These are phyloP conservation scores for Pleurotus cornucopiae DNA, from an alignment of 768 basidiomycete genomes.

Conservation along the genomic window DNA sequence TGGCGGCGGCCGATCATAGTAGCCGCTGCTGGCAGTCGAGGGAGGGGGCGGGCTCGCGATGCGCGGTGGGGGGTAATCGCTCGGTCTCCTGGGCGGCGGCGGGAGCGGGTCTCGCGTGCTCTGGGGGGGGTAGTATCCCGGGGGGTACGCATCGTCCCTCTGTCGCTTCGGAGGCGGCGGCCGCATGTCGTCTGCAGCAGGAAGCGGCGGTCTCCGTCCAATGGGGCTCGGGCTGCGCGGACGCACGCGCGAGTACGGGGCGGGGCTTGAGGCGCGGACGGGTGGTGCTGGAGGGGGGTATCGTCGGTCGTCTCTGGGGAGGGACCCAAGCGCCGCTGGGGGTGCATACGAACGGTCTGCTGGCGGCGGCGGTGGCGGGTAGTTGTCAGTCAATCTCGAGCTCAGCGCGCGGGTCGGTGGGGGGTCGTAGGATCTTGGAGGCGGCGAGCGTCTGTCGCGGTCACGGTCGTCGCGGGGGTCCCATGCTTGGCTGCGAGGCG, in stretches of 20 bases:
- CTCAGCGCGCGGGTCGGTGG: slow-evolving; percentile 3
- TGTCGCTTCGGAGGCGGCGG: slow-evolving; percentile 39
- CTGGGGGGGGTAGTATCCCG: background rate
- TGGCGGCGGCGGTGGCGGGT: slow-evolving; percentile 4
- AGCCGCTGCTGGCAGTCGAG: background rate
- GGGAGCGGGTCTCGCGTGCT: background rate
- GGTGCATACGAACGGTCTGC: slow-evolving; percentile 16
- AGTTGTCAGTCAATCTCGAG: slow-evolving; percentile 10
- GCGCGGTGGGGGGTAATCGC: background rate
- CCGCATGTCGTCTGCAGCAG: slow-evolving; percentile 30
- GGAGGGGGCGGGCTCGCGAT: background rate
- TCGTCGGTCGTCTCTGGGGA: slow-evolving; percentile 24
- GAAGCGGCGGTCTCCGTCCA: slow-evolving; percentile 24
- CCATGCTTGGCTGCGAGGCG: slow-evolving; percentile 30
- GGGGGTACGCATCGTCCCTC: slow-evolving; percentile 32
- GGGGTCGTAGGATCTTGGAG: slow-evolving; percentile 6
- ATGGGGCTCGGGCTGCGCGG: slow-evolving; percentile 41
- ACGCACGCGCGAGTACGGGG: slow-evolving; percentile 37
- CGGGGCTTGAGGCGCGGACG: slow-evolving; percentile 14
- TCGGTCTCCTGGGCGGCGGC: background rate
- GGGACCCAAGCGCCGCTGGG: slow-evolving; percentile 21
- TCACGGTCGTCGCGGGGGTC: slow-evolving; percentile 39
- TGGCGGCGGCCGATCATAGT: background rate
- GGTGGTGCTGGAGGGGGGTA: slow-evolving; percentile 17
- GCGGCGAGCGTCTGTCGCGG: slow-evolving; percentile 13